Evolutionary conservation across 2,329 filamentous ascomycete species (phyloP), one percentile per base, ranked within the genome.

Genomic region (Aspergillus niger): DNA sequence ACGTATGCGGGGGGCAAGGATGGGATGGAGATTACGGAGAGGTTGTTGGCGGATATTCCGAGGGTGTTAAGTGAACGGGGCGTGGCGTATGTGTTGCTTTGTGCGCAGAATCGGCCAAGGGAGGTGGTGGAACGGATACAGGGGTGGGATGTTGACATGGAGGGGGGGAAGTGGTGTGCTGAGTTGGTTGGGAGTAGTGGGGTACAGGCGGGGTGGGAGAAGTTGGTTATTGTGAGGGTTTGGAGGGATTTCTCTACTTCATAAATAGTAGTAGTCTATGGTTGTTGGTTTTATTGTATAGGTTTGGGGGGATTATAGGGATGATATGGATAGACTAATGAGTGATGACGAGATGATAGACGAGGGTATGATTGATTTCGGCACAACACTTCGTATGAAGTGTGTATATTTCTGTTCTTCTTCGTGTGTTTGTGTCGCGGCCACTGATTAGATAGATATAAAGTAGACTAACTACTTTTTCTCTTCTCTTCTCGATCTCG

Each of bases 11-110:
- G 95, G 26, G 95, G 95, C 0, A 78, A 80, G 30, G 90, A 97
- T 74, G 95, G 95, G 5, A 99, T 99, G 94, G 92, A 96, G 79
- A 92, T 89, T 26, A 99, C 94, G 49, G 86, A 94, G 63, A 83
- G 91, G 43, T 79, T 99, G 65, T 80, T 99, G 41, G 84, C 85
- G 8, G 81, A 85, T 36, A 77, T 99, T 65, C 89, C 91, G 0
- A 72, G 74, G 0, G 79, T 91, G 2, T 74, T 99, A 68, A 82
- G 80, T 65, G 72, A 74, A 0, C 80, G 87, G 36, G 95, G 95
- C 0, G 91, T 94, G 48, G 93, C 93, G 0, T 99, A 98, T 75
- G 79, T 99, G 57, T 77, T 99, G 60, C 83, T 99, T 4, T 98
- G 95, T 75, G 89, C 90, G 61, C 92, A 96, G 79, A 99, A 99